phyloP scores from a whole-genome alignment of 495 filamentous ascomycete genomes.

The Aspergillus taichungensis region DNA sequence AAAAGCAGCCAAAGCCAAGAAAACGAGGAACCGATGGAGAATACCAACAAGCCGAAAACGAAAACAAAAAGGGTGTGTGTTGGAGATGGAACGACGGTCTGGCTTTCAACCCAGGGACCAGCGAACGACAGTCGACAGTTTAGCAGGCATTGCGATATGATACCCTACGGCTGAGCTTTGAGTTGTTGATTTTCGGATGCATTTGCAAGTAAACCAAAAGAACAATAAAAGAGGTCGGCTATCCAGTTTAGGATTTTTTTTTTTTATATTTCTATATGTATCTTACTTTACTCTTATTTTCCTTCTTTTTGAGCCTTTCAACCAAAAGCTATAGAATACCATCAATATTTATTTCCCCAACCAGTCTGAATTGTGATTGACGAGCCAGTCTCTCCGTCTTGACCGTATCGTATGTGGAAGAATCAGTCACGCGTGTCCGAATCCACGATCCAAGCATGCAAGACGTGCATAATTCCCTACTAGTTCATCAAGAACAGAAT shows the following conservation, averaged over 20 bases:
- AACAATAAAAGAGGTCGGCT: slow-evolving; percentile 6
- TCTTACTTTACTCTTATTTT: neutral
- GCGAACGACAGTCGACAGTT: slow-evolving; percentile 38
- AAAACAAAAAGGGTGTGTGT: neutral
- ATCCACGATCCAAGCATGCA: no score
- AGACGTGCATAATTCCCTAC: no score
- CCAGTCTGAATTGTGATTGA: no score
- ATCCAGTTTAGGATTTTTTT: neutral
- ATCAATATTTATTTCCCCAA: no score
- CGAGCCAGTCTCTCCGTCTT: no score
- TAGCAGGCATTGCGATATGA: slow-evolving; percentile 45
- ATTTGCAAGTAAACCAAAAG: slow-evolving; percentile 15
- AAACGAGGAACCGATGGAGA: no score
- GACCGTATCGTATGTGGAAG: no score
- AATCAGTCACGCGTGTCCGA: no score
- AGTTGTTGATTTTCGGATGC: slow-evolving; percentile 21
- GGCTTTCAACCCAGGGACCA: slow-evolving; percentile 10
- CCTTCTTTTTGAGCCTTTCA: neutral
- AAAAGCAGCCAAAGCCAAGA: no score
- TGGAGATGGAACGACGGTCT: slow-evolving; percentile 2
- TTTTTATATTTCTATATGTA: neutral
- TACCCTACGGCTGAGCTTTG: slow-evolving; percentile 41
- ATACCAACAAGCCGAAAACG: no score
- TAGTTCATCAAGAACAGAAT: no score
- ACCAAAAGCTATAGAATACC: no score